Conservation (phyloP, 2,329 filamentous ascomycete genomes). For the Scolecobasidium constrictum region DNA sequence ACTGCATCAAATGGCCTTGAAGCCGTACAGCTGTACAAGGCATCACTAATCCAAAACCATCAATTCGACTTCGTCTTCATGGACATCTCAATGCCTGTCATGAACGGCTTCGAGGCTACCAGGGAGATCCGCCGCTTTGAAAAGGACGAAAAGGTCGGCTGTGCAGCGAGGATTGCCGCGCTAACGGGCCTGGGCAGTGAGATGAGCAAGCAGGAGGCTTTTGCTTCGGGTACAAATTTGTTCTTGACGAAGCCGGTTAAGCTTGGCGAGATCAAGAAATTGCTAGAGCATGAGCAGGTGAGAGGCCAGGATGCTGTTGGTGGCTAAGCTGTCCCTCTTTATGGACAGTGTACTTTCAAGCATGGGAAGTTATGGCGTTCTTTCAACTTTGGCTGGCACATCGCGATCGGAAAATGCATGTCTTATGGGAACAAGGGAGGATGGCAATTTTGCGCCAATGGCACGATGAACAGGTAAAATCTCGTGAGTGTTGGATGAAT, state of each 20-base stretch:
- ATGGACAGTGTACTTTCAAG: no score
- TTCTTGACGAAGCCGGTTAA: slow-evolving; percentile 24
- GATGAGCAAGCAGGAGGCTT: slow-evolving; percentile 18
- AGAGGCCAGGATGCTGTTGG: no score
- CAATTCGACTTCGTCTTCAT: slow-evolving; percentile 21
- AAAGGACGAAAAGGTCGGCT: slow-evolving; percentile 22
- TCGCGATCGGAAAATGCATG: no score
- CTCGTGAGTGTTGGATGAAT: no score
- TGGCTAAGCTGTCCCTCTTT: no score
- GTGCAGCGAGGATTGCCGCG: slow-evolving; percentile 15
- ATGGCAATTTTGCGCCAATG: no score
- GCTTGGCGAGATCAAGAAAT: slow-evolving; percentile 15
- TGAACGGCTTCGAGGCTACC: slow-evolving; percentile 40
- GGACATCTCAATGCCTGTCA: slow-evolving; percentile 47
- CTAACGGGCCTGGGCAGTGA: slow-evolving; percentile 20
- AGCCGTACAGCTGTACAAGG: slow-evolving; percentile 22
- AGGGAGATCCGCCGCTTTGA: slow-evolving; percentile 39
- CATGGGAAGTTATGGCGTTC: no score
- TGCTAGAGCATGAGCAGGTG: neutral
- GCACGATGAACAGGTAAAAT: no score
- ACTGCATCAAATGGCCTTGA: slow-evolving; percentile 26
- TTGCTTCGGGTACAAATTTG: slow-evolving; percentile 19
- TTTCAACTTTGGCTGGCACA: no score
- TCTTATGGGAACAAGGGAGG: no score
- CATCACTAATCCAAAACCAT: neutral